These are phyloP conservation scores for Trichopus zeylanicus DNA, from an alignment of 116 monocot species.

Conservation along the genomic window DNA sequence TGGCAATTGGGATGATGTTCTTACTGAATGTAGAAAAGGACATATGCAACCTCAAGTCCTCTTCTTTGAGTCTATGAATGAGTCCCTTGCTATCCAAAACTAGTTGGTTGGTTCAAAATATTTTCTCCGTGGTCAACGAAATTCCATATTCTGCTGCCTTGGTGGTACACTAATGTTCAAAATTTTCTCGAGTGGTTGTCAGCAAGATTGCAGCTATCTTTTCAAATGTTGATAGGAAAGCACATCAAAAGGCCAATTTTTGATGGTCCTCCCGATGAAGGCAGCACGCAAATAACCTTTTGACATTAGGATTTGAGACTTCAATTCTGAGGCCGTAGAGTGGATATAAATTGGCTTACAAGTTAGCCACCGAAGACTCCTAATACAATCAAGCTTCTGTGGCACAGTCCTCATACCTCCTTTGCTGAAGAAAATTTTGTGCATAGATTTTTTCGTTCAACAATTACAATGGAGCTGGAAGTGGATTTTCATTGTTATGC, in stretches of 20 bases:
- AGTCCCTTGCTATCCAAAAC: conserved; percentile 2
- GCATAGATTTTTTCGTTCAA: conserved; percentile 3
- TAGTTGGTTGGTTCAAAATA: neutral
- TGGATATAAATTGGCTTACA: neutral
- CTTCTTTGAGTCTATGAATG: conserved; percentile 68
- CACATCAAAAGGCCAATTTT: neutral
- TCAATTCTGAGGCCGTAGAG: neutral
- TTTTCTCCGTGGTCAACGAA: neutral
- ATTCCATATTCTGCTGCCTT: neutral
- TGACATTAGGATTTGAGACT: neutral
- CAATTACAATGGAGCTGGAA: neutral
- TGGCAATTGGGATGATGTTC: conserved; percentile 77
- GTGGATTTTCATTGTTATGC: conserved; percentile 5
- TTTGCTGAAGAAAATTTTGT: conserved; percentile 2
- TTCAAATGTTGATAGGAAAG: neutral
- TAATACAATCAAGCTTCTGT: neutral
- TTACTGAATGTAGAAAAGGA: conserved; percentile 65
- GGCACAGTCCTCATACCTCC: neutral
- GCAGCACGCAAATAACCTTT: neutral
- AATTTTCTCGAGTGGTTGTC: neutral
- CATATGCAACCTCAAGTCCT: conserved; percentile 95
- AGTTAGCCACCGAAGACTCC: neutral
- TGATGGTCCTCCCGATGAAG: neutral
- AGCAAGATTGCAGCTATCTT: neutral
- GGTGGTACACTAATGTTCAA: neutral